Conservation (phyloP, 2,329 filamentous ascomycete species). For the Lizonia empirigonia region DNA sequence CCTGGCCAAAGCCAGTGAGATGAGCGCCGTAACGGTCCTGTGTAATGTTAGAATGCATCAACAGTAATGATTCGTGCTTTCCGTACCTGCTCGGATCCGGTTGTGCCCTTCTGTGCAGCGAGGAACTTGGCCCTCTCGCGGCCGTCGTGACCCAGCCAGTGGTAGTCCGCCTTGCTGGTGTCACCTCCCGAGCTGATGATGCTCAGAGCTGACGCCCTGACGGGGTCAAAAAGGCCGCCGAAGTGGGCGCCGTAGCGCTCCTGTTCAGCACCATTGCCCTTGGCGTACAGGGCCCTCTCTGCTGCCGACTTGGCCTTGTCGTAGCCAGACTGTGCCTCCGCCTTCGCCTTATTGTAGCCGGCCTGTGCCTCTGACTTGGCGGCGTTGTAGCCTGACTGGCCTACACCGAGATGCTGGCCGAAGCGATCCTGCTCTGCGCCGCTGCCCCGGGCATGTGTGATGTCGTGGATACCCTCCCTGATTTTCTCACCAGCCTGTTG, state of each 20-base stretch:
- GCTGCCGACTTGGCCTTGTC: slow-evolving; percentile 31
- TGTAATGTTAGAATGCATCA: neutral
- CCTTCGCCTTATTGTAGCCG: slow-evolving; percentile 22
- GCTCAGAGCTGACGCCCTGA: slow-evolving; percentile 31
- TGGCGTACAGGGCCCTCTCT: slow-evolving; percentile 17
- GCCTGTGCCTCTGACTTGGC: slow-evolving; percentile 27
- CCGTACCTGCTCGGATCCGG: slow-evolving; percentile 44
- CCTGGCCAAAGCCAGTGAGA: slow-evolving; percentile 30
- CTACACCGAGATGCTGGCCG: slow-evolving; percentile 33
- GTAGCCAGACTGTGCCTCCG: slow-evolving; percentile 17
- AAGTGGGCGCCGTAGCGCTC: slow-evolving; percentile 43
- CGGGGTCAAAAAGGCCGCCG: slow-evolving; percentile 32
- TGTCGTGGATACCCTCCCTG: slow-evolving; percentile 26
- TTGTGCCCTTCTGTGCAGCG: slow-evolving; percentile 33
- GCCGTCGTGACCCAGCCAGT: slow-evolving; percentile 41
- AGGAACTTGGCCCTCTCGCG: slow-evolving; percentile 36
- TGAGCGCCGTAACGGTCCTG: slow-evolving; percentile 41
- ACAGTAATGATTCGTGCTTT: neutral
- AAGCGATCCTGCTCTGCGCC: slow-evolving; percentile 44
- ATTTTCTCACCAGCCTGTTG: slow-evolving; percentile 29
- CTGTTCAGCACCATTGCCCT: slow-evolving; percentile 40
- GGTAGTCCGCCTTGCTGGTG: slow-evolving; percentile 33
- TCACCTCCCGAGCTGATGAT: slow-evolving; percentile 30
- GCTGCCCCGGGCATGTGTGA: slow-evolving; percentile 32
- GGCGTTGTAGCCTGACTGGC: slow-evolving; percentile 20